phyloP scores from a whole-genome alignment of 1,284 basidiomycete genomes.

The Irpex lacteus region DNA sequence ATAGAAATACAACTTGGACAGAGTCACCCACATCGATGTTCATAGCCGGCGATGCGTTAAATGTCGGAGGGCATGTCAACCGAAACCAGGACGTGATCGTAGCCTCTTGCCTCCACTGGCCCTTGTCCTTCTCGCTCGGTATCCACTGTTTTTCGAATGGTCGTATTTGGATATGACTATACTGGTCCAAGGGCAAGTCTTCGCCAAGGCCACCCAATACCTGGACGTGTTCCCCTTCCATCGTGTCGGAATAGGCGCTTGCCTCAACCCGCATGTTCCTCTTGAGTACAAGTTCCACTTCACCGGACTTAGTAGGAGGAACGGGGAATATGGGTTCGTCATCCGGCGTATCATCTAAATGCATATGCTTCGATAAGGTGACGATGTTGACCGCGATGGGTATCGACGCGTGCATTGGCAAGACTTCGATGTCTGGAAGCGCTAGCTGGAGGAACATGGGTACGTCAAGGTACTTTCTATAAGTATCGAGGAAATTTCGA shows the following conservation, averaged over 20 bases:
- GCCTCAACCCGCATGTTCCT: slow-evolving; percentile 1
- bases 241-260: neutral
- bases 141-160: slow-evolving; percentile 17
- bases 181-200: neutral
- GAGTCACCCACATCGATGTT: neutral
- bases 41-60: neutral
- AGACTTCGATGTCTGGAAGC: slow-evolving; percentile 11
- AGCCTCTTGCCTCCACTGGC: slow-evolving; percentile 18
- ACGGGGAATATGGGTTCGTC: slow-evolving; percentile 15
- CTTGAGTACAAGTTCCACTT: slow-evolving; percentile 13
- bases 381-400: slow-evolving; percentile 17
- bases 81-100: slow-evolving; percentile 13
- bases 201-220: slow-evolving; percentile 5
- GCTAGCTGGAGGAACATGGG: slow-evolving; percentile 10
- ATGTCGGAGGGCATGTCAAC: slow-evolving; percentile 1
- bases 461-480: neutral
- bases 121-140: slow-evolving; percentile 11
- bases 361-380: slow-evolving; percentile 16
- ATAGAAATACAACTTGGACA: slow-evolving; percentile 17
- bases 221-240: neutral
- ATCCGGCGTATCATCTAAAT: slow-evolving; percentile 8
- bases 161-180: slow-evolving; percentile 3
- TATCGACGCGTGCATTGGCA: slow-evolving; percentile 16
- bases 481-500: neutral
- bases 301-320: slow-evolving; percentile 14